phyloP scores from a whole-genome alignment of 768 basidiomycete species.

The Coprinopsis cinerea region DNA sequence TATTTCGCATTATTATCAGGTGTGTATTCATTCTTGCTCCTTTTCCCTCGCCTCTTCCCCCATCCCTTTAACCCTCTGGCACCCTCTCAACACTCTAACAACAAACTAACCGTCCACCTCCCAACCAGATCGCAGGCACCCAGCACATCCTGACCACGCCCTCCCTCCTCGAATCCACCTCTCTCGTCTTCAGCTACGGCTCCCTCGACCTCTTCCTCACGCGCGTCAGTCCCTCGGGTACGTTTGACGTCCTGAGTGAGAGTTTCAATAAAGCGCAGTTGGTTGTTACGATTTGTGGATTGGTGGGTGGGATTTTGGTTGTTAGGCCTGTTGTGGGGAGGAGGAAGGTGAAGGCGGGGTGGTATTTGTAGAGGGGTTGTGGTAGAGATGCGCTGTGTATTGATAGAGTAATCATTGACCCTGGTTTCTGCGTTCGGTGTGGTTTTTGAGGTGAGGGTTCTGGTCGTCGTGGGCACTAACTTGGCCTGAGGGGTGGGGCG shows the following conservation, averaged over 20 bases:
- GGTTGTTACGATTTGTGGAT: conserved; percentile 69
- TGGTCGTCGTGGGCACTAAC: too few relatives aligned
- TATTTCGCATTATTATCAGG: conserved; percentile 46
- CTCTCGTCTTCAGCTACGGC: conserved; percentile 80
- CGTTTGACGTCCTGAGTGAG: conserved; percentile 89
- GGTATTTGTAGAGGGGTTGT: conserved; percentile 42
- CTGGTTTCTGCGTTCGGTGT: too few relatives aligned
- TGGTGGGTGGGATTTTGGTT: conserved; percentile 72
- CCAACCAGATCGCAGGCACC: conserved; percentile 65
- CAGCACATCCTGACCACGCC: conserved; percentile 71
- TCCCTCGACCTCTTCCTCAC: conserved; percentile 89
- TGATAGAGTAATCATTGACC: not conserved
- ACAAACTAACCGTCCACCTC: not conserved
- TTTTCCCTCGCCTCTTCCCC: too few relatives aligned
- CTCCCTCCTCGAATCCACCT: conserved; percentile 87
- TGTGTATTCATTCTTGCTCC: conserved; percentile 14
- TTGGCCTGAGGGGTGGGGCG: too few relatives aligned
- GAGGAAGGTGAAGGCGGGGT: conserved; percentile 62
- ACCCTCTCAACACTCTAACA: not conserved
- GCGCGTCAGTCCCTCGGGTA: conserved; percentile 77
- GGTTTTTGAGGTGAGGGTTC: too few relatives aligned
- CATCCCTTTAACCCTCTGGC: not conserved
- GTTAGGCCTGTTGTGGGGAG: conserved; percentile 75
- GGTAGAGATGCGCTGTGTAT: not conserved
- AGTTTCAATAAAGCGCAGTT: conserved; percentile 92